A percentile compares a stretch with the other conserved stretches of the same genome.
Conservation (phyloP, 2,329 filamentous ascomycete species). For the Fusarium sororula region DNA sequence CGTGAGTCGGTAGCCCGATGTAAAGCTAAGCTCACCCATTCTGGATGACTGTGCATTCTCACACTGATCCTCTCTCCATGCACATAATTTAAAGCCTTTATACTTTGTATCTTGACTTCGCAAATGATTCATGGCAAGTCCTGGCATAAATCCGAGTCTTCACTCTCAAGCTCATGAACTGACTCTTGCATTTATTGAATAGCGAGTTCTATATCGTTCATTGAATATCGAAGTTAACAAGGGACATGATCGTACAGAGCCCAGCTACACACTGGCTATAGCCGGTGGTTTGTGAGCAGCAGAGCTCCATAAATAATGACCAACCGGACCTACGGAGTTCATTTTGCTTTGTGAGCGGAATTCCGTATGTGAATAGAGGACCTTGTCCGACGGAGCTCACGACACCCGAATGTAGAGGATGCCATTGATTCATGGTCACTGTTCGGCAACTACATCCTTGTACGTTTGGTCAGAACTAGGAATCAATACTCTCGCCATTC, state of each 20-base stretch:
- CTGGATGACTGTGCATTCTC: not conserved
- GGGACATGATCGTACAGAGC: not conserved
- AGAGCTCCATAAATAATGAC: not conserved
- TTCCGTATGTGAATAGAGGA: not conserved
- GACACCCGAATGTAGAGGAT: not conserved
- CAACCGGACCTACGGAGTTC: not conserved
- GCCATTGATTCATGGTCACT: not conserved
- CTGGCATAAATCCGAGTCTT: not conserved
- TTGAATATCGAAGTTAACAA: too few relatives aligned
- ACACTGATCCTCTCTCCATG: rapidly evolving
- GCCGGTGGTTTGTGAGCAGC: not conserved
- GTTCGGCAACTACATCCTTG: not conserved
- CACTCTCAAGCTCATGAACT: too few relatives aligned
- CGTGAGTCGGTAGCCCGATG: rapidly evolving
- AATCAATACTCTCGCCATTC: not conserved
- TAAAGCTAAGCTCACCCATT: not conserved
- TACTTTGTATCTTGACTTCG: not conserved
- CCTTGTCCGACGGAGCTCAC: not conserved
- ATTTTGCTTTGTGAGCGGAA: not conserved
- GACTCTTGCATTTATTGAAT: too few relatives aligned
- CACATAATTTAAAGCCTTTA: not conserved
- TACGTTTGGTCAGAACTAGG: not conserved
- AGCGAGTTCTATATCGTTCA: too few relatives aligned
- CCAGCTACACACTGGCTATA: not conserved
- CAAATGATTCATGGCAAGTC: rapidly evolving